Evolutionary conservation across 164 flowering plant species (phyloP).

Genomic region (Hamamelis virginiana): DNA sequence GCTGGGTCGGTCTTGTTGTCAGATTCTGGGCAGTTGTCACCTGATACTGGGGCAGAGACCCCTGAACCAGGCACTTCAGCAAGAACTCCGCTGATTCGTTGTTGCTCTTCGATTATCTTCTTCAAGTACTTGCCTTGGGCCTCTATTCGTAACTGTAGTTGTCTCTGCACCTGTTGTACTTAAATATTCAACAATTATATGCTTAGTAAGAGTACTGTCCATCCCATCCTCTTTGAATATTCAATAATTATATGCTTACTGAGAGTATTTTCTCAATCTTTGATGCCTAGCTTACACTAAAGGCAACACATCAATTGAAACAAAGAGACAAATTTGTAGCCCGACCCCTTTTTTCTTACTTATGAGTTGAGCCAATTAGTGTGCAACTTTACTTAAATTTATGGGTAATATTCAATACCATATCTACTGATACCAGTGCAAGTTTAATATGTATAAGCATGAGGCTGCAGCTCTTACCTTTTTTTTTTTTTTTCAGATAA

Average conservation of each 20-base stretch:
- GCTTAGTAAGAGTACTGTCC: neutral
- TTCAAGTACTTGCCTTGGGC: constrained; percentile 95
- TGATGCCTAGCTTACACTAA: neutral
- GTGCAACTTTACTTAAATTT: no score
- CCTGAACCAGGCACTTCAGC: constrained; percentile 49
- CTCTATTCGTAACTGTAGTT: constrained; percentile 89
- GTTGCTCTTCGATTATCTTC: constrained; percentile 95
- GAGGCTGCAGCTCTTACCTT: neutral
- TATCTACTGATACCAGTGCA: no score
- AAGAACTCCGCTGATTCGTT: constrained; percentile 68
- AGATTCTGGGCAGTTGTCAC: constrained; percentile 45
- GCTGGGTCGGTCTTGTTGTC: constrained; percentile 67
- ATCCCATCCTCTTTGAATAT: no score
- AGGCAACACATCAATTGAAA: neutral
- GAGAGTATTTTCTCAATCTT: neutral
- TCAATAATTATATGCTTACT: neutral
- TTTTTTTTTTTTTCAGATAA: no score
- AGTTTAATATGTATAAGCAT: neutral
- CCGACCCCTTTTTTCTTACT: neutral
- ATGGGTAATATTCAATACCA: no score
- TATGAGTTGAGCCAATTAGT: no score
- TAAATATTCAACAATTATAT: neutral
- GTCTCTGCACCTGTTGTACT: constrained; percentile 76
- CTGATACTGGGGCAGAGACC: constrained; percentile 30
- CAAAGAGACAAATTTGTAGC: neutral